Evolutionary conservation across 495 filamentous ascomycete species (phyloP), one percentile per base, ranked within the genome.

Genomic region (Lindgomyces ingoldianus): DNA sequence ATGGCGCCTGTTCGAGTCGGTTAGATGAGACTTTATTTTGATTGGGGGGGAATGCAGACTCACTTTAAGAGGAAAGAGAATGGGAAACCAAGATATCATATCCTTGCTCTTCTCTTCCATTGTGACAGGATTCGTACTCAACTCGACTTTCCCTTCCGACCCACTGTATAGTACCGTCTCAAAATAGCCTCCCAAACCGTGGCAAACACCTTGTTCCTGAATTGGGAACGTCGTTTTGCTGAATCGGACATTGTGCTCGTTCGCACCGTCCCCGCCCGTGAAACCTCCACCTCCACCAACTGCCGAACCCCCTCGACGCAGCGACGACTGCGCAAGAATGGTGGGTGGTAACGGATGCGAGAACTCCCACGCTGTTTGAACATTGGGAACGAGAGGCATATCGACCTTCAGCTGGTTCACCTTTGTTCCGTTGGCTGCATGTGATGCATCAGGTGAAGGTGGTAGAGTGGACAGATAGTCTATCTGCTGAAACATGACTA

Each of bases 1-100:
- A 78, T 6, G 94, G 93, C 67, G 86, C 86, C 93, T 96, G 52
- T 11, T 50, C 49, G 45, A 22, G 45, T 2, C 12, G 24, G 22
- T 22, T 22, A 24, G 24, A 2, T 18, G 44, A 47, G 36, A 4
- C 1, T 4, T 24, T 46, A 22, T 21, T 24, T 49, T 49, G n/a
- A 22, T 6, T 49, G 46, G 3, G 46, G n/a, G n/a, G n/a, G n/a
- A n/a, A n/a, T n/a, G n/a, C n/a, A n/a, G 30, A 30, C 49, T 18
- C 81, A 95, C 93, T 87, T 96, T 96, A 10, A 99, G 74, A 6
- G 94, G 94, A 70, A 99, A 99, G 78, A 90, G 97, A 12, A 98
- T 97, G 9, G 94, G 94, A 75, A 99, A 99, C 94, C 94, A 99
- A 69, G 89, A 93, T 59, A 96, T 94, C 94, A 98, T 98, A 66